Percentiles rank a stretch among this genome's conserved stretches.
Evolutionary conservation across 2,329 filamentous ascomycete species (phyloP).

Genomic region (Didymella arachidicola): DNA sequence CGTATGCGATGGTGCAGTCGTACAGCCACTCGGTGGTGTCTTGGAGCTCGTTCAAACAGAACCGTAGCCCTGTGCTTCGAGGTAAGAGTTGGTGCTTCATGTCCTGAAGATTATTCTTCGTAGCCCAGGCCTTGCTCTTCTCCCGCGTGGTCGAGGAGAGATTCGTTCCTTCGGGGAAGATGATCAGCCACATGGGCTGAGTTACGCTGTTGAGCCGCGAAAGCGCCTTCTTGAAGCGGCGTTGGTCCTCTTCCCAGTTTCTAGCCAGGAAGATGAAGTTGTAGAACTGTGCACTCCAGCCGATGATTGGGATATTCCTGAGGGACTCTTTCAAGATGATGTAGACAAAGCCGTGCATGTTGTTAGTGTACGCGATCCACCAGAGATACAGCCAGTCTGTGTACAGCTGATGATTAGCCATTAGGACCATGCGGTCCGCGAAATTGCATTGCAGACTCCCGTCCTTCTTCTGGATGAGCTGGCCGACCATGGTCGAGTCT

Average conservation of each 20-base stretch:
- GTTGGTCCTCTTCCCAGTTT: constrained; percentile 82
- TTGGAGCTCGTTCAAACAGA: constrained; percentile 78
- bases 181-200: constrained; percentile 87
- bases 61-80: constrained; percentile 80
- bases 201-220: constrained; percentile 72
- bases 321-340: constrained; percentile 91
- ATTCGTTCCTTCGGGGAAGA: constrained; percentile 90
- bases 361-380: constrained; percentile 89
- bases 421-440: constrained; percentile 80
- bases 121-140: constrained; percentile 77
- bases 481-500: constrained; percentile 78
- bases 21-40: constrained; percentile 83
- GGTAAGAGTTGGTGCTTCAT: constrained; percentile 78
- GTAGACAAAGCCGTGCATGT: constrained; percentile 85
- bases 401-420: constrained; percentile 89
- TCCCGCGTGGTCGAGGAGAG: constrained; percentile 72
- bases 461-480: constrained; percentile 73
- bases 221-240: constrained; percentile 76
- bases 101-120: constrained; percentile 76
- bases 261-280: constrained; percentile 92
- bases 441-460: constrained; percentile 81
- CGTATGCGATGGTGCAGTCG: constrained; percentile 94
- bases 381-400: constrained; percentile 93
- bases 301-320: constrained; percentile 80
- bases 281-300: constrained; percentile 83